A percentile compares a stretch with the other conserved stretches of the same genome.
Conservation (phyloP, 192 early-diverging fungal species). For the Funneliformis geosporum region DNA sequence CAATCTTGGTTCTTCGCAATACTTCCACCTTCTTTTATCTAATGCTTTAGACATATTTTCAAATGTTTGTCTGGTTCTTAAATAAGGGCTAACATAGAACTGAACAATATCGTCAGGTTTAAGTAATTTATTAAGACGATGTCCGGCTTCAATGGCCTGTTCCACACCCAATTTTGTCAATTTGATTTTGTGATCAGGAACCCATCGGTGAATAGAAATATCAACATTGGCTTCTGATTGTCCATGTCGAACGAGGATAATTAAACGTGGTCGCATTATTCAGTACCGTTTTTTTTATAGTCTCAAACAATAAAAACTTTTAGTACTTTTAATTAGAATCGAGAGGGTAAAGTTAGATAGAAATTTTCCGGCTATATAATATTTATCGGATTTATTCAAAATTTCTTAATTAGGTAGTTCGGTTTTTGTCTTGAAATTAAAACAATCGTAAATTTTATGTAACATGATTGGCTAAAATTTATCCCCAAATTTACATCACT, state of each 20-base stretch:
- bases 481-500: no score
- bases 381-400: no score
- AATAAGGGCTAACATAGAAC: constrained; percentile 28
- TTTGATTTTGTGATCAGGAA: constrained; percentile 27
- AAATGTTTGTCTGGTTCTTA: constrained; percentile 24
- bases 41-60: constrained; percentile 11
- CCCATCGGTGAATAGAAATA: constrained; percentile 13
- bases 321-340: no score
- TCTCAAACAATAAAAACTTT: not conserved
- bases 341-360: no score
- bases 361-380: no score
- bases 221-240: constrained; percentile 30
- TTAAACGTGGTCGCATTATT: constrained; percentile 11
- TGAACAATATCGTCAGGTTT: constrained; percentile 8
- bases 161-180: constrained; percentile 10
- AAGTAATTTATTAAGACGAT: not conserved
- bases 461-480: no score
- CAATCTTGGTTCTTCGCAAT: constrained; percentile 26
- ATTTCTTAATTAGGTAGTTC: no score
- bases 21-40: constrained; percentile 22
- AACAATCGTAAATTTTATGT: no score
- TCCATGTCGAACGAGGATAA: constrained; percentile 29
- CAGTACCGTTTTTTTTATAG: not conserved
- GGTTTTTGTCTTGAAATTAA: no score
- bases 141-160: constrained; percentile 12